Evolutionary conservation across 352 stramenopile genomes (phyloP).

Genomic region (Pythium graminicola): DNA sequence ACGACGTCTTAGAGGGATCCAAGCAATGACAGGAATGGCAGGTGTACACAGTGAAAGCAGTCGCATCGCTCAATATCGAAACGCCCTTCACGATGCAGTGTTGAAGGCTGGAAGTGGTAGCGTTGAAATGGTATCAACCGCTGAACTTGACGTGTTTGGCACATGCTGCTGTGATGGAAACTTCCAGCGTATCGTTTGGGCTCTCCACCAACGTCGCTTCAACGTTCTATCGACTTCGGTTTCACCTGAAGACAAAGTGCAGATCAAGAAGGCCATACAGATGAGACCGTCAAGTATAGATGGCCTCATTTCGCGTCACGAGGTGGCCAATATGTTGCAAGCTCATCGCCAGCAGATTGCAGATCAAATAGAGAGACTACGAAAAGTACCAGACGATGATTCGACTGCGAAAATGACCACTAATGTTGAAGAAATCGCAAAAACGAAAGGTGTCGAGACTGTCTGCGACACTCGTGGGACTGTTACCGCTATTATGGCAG

Average conservation of each 20-base stretch:
- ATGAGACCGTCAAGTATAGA: slow-evolving; percentile 13
- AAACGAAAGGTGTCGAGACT: no score
- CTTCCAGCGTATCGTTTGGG: slow-evolving; percentile 28
- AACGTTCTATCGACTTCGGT: neutral
- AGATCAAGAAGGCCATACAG: slow-evolving; percentile 12
- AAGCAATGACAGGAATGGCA: neutral
- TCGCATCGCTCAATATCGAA: neutral
- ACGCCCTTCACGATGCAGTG: neutral
- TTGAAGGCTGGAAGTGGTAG: neutral
- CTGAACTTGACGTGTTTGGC: slow-evolving; percentile 16
- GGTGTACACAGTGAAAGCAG: neutral
- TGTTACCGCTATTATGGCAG: no score
- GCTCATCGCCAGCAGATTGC: slow-evolving; percentile 17
- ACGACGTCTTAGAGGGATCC: slow-evolving; percentile 2
- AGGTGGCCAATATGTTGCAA: slow-evolving; percentile 13
- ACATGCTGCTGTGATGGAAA: slow-evolving; percentile 25
- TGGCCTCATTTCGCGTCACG: slow-evolving; percentile 13
- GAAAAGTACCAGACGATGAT: neutral
- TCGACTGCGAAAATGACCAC: neutral
- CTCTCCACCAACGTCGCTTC: slow-evolving; percentile 23
- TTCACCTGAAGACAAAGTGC: neutral
- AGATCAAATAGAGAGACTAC: slow-evolving; percentile 14
- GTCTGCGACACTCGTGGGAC: no score
- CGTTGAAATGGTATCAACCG: neutral
- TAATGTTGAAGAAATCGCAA: no score